These are phyloP conservation scores for Mycena galopus DNA, from an alignment of 768 basidiomycete species.

Conservation along the genomic window DNA sequence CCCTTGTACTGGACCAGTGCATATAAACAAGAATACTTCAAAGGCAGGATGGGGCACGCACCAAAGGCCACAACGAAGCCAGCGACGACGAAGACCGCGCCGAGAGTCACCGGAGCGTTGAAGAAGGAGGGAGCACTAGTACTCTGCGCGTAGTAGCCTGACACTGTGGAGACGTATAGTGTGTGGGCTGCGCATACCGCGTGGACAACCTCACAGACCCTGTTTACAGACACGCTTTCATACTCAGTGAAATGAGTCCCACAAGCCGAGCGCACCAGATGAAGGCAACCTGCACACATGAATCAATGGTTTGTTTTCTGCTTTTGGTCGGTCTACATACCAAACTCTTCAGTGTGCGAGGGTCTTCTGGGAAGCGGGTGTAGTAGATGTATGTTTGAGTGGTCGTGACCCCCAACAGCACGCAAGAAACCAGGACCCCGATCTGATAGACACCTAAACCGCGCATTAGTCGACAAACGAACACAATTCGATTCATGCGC, in stretches of 20 bases:
- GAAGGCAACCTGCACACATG: slow-evolving; percentile 10
- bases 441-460: neutral
- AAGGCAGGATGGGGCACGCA: too few species aligned
- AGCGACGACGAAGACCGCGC: too few species aligned
- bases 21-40: too few species aligned
- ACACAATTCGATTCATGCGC: neutral
- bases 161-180: slow-evolving; percentile 9
- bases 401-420: neutral
- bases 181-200: slow-evolving; percentile 4
- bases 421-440: neutral
- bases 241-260: neutral
- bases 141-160: neutral
- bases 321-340: neutral
- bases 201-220: slow-evolving; percentile 16
- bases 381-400: neutral
- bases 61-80: too few species aligned
- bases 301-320: too few species aligned
- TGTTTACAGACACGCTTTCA: neutral
- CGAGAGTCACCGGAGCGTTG: too few species aligned
- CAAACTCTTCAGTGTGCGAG: neutral
- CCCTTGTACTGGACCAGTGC: too few species aligned
- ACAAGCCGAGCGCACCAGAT: slow-evolving; percentile 12
- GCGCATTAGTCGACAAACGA: neutral
- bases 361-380: neutral
- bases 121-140: too few species aligned